A percentile compares a stretch with the other conserved stretches of the same genome.
Evolutionary conservation across 495 filamentous ascomycete species (phyloP).

Genomic region (Lindgomyces ingoldianus): DNA sequence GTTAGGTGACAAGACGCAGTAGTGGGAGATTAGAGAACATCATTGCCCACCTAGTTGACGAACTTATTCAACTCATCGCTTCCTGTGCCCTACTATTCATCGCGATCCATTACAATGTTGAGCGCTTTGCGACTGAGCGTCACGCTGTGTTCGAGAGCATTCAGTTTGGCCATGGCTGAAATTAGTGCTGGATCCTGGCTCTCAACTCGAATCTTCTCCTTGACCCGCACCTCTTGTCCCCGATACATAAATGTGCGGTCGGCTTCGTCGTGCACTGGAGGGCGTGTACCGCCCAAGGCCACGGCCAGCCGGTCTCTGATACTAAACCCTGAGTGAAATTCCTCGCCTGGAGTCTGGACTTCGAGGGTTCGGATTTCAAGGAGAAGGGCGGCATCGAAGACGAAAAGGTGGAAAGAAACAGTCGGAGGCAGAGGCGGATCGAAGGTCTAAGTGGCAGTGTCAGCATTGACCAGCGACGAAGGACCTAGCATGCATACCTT

Average conservation of each 20-base stretch:
- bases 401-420: constrained; percentile 72
- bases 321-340: constrained; percentile 59
- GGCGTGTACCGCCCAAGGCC: constrained; percentile 56
- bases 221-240: constrained; percentile 77
- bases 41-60: no score
- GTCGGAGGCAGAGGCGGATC: constrained; percentile 60
- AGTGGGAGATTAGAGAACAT: no score
- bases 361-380: constrained; percentile 80
- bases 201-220: constrained; percentile 87
- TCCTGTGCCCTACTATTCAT: constrained; percentile 33
- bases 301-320: constrained; percentile 58
- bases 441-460: constrained; percentile 45
- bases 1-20: no score
- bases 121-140: constrained; percentile 68
- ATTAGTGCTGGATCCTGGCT: constrained; percentile 88
- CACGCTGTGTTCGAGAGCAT: constrained; percentile 74
- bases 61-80: no score
- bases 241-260: constrained; percentile 65
- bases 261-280: constrained; percentile 68
- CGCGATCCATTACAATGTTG: constrained; percentile 76
- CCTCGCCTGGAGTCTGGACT: constrained; percentile 54
- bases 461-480: neutral
- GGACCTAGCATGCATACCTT: constrained; percentile 46
- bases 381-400: constrained; percentile 75
- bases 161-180: constrained; percentile 83